Base-by-base conservation (phyloP, 2,329 filamentous ascomycete species). In the Epichloe brachyelytri region DNA sequence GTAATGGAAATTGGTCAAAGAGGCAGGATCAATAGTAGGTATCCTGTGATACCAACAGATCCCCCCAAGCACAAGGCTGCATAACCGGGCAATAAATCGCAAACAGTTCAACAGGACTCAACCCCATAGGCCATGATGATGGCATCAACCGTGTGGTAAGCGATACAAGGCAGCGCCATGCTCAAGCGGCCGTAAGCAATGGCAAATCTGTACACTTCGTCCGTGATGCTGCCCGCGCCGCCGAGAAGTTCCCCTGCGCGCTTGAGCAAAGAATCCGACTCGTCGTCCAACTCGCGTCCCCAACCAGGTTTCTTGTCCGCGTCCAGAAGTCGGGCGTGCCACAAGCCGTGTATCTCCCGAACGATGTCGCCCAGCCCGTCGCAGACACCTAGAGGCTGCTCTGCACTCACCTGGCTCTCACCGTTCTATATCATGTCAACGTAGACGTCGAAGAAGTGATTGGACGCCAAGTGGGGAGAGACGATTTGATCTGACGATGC, bases 141-240 rank as follows among this genome's bases (percentile, higher is more conserved):
- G 17, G 51, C 51, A 47, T 50, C 51, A 3, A 53, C 20, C 12
- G 47, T 44, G 6, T 53, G 46, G 17, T 55, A 52, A 2, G 53
- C 51, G 20, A 55, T 38, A 22, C 50, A 53, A 12, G 51, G 53
- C 30, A 53, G 37, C 0, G 30, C 49, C 49, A 53, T 53, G 12
- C 53, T 53, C 33, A 53, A 10, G 20, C 51, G 45, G 7, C 53
- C 49, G 20, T 44, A 55, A 3, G 51, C 51, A 20, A 55, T 50
- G 6, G 53, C 46, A 48, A 55, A 53, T 34, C 43, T 50, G 20
- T 53, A 48, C 17, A 53, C 46, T 12, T 55, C 53, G 33, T 43
- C 49, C 5, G 45, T 51, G 15, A 51, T 43, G 7, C 37, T 33
- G 3, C 43, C 46, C 41, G 22, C n/a, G 12, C 3, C n/a, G 19